Conservation (phyloP, 345 rosid species). For the Hirschfeldia incana region DNA sequence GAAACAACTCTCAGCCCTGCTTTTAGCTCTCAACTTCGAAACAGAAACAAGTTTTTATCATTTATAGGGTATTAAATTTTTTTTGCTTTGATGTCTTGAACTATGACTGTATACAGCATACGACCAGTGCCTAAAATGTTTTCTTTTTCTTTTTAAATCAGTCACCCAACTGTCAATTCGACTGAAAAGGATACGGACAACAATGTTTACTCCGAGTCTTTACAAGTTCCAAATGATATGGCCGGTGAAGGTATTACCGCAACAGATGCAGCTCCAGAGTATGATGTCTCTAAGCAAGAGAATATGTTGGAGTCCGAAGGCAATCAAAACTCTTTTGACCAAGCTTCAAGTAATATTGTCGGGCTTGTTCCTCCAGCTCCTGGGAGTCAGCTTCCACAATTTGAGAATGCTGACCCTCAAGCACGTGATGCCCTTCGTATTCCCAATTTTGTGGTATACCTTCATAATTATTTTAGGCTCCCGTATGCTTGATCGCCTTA, state of each 20-base stretch:
- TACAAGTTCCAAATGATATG: slow-evolving; percentile 53
- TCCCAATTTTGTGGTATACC: slow-evolving; percentile 75
- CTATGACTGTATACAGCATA: background rate
- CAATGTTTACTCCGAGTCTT: slow-evolving; percentile 49
- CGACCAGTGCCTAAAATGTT: slow-evolving; percentile 17
- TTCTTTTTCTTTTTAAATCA: slow-evolving; percentile 28
- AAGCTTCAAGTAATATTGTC: slow-evolving; percentile 57
- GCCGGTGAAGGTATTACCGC: slow-evolving; percentile 57
- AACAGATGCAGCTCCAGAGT: slow-evolving; percentile 50
- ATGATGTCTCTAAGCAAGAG: slow-evolving; percentile 64
- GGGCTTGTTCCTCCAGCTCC: slow-evolving; percentile 66
- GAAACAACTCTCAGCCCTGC: slow-evolving; percentile 2
- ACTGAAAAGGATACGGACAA: slow-evolving; percentile 57
- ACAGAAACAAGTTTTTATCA: background rate
- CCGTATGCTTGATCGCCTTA: background rate
- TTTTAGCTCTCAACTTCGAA: background rate
- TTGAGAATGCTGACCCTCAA: slow-evolving; percentile 80
- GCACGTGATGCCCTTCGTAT: slow-evolving; percentile 69
- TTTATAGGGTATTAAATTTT: background rate
- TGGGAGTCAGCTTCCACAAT: slow-evolving; percentile 61
- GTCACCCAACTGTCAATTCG: slow-evolving; percentile 45
- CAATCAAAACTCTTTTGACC: slow-evolving; percentile 59
- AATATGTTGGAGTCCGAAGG: slow-evolving; percentile 49
- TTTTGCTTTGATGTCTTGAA: background rate
- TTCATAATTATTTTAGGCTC: slow-evolving; percentile 9